Conservation (phyloP, 148 eudicot species). For the Oxyria digyna region DNA sequence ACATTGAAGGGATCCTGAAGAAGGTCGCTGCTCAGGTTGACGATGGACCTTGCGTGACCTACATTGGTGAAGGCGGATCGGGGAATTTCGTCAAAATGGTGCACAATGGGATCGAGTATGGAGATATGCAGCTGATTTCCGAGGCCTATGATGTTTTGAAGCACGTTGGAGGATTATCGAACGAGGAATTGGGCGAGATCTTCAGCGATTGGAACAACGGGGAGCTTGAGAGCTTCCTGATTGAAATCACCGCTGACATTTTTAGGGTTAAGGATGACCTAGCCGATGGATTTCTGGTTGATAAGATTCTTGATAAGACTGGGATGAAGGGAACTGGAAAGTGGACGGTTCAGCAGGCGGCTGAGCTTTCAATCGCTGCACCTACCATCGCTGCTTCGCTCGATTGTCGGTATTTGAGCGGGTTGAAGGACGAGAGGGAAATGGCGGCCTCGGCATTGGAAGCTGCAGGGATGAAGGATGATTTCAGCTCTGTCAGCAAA, state of each 20-base stretch:
- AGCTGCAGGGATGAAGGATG: slow-evolving; percentile 63
- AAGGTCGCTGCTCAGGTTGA: slow-evolving; percentile 78
- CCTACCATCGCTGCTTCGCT: slow-evolving; percentile 77
- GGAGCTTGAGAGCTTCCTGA: slow-evolving; percentile 71
- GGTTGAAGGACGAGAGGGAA: slow-evolving; percentile 73
- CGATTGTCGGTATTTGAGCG: slow-evolving; percentile 68
- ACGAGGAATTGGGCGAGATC: slow-evolving; percentile 53
- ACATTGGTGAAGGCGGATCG: slow-evolving; percentile 73
- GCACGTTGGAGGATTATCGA: slow-evolving; percentile 46
- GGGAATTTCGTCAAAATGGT: slow-evolving; percentile 89
- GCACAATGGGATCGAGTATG: slow-evolving; percentile 83
- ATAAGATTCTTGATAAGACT: slow-evolving; percentile 76
- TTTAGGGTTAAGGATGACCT: slow-evolving; percentile 56
- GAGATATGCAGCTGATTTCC: slow-evolving; percentile 80
- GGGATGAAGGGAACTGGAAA: slow-evolving; percentile 96
- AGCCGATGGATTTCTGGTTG: slow-evolving; percentile 55
- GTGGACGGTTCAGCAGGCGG: slow-evolving; percentile 93
- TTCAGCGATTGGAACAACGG: slow-evolving; percentile 70
- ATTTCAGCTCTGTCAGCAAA: slow-evolving; percentile 22
- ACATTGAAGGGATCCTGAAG: slow-evolving; percentile 33
- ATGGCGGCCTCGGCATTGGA: slow-evolving; percentile 37
- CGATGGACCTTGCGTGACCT: slow-evolving; percentile 83
- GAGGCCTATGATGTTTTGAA: slow-evolving; percentile 76
- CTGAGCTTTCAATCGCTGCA: slow-evolving; percentile 71
- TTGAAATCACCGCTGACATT: slow-evolving; percentile 75